phyloP scores from a whole-genome alignment of 164 flowering plant genomes.

The Vitis rotundifolia region DNA sequence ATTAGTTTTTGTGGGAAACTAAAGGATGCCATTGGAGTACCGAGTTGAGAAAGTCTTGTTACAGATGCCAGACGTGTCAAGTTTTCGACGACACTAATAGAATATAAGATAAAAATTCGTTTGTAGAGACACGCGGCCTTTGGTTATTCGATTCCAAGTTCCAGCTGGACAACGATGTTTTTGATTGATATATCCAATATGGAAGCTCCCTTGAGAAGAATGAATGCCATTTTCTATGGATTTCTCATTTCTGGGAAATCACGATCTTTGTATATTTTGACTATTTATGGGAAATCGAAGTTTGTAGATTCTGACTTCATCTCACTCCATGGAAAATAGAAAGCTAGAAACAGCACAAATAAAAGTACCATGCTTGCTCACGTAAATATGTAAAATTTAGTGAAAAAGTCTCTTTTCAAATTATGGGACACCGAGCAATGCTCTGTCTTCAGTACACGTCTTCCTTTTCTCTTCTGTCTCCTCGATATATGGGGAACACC shows the following conservation, averaged over 20 bases:
- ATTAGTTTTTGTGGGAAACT: background rate
- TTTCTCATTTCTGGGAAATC: conserved; percentile 3
- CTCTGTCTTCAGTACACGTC: too few relatives aligned
- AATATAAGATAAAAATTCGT: conserved; percentile 1
- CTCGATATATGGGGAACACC: too few relatives aligned
- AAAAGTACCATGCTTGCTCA: too few relatives aligned
- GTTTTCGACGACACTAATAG: background rate
- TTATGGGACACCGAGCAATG: too few relatives aligned
- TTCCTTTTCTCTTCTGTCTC: too few relatives aligned
- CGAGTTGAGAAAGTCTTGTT: conserved; percentile 6
- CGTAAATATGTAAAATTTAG: too few relatives aligned
- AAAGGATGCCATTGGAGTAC: conserved; percentile 12
- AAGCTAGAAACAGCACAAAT: too few relatives aligned
- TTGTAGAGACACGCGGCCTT: conserved; percentile 18
- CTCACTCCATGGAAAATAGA: too few relatives aligned
- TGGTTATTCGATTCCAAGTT: conserved; percentile 30
- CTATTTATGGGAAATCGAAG: too few relatives aligned
- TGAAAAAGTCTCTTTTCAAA: too few relatives aligned
- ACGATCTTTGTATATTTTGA: too few relatives aligned
- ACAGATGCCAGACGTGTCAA: conserved; percentile 18
- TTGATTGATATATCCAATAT: conserved; percentile 1
- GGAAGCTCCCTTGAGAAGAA: background rate
- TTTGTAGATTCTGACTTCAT: too few relatives aligned
- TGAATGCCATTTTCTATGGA: conserved; percentile 10
- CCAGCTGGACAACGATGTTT: conserved; percentile 11